A percentile compares a stretch with the other conserved stretches of the same genome.
phyloP scores from a whole-genome alignment of 2,329 filamentous ascomycete species.

The Botrytis elliptica region DNA sequence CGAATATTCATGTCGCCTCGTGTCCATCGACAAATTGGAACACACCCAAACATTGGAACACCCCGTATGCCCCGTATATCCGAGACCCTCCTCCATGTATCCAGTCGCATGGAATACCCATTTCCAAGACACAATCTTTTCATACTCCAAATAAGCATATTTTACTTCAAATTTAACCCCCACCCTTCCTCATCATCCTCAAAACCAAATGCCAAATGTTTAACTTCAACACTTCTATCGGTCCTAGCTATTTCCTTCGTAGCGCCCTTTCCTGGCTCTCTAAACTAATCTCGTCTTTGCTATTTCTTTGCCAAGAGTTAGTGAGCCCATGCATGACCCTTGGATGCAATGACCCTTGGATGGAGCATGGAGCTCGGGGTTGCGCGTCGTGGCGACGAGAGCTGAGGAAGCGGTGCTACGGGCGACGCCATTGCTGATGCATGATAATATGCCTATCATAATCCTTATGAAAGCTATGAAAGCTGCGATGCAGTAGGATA shows the following conservation, averaged over 20 bases:
- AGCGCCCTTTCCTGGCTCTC: not conserved
- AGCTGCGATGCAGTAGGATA: constrained; percentile 13
- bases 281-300: not conserved
- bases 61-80: not conserved
- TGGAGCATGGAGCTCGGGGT: constrained; percentile 13
- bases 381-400: constrained; percentile 23
- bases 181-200: not conserved
- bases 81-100: too few species aligned
- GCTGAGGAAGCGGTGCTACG: constrained; percentile 25
- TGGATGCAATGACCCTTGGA: constrained; percentile 7
- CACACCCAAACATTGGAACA: not conserved
- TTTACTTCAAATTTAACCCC: not conserved
- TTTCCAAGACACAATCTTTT: not conserved
- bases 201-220: not conserved
- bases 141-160: not conserved
- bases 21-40: not conserved
- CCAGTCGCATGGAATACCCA: too few species aligned
- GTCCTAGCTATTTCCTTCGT: not conserved
- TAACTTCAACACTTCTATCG: not conserved
- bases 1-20: not conserved
- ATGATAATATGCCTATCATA: not conserved
- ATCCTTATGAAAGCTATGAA: not conserved
- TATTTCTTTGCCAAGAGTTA: not conserved
- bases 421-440: constrained; percentile 21
- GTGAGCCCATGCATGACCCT: constrained; percentile 13